Conservation (phyloP, 139 green algal species). For the Trebouxia sp. region DNA sequence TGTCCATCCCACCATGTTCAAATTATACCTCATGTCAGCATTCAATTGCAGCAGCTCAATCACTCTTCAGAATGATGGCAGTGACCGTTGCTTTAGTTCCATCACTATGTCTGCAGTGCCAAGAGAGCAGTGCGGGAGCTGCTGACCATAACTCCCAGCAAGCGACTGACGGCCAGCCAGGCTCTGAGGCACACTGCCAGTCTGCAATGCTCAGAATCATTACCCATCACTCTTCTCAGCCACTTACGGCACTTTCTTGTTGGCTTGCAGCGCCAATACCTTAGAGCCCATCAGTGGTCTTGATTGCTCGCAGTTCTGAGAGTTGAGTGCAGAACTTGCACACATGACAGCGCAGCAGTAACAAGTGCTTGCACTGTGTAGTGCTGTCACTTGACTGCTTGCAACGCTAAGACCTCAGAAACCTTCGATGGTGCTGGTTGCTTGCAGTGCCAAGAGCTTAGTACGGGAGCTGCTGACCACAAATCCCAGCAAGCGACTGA, state of each 20-base stretch:
- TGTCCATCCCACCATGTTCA: not conserved
- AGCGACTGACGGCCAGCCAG: slow-evolving; percentile 68
- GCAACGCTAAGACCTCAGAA: no score
- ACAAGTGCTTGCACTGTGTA: no score
- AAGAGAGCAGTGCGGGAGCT: slow-evolving; percentile 77
- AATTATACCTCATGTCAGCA: not conserved
- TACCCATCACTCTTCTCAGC: no score
- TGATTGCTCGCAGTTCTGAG: no score
- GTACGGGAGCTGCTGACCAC: slow-evolving; percentile 66
- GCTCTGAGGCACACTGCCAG: slow-evolving; percentile 62
- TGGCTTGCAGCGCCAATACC: no score
- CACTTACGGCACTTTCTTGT: no score
- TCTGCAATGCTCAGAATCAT: no score
- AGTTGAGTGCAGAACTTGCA: no score
- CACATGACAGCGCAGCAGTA: no score
- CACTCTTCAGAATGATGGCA: not conserved
- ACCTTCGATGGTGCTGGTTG: no score
- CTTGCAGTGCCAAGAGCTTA: slow-evolving; percentile 72
- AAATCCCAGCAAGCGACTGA: slow-evolving; percentile 67
- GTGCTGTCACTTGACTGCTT: no score
- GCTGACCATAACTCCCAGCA: slow-evolving; percentile 58
- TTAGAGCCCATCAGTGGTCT: no score
- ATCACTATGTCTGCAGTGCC: slow-evolving; percentile 43
- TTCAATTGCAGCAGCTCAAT: not conserved
- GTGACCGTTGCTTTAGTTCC: not conserved